Evolutionary conservation across 257 asterid species (phyloP), one percentile per base, ranked within the genome.

Genomic region (Leonotis leonurus): DNA sequence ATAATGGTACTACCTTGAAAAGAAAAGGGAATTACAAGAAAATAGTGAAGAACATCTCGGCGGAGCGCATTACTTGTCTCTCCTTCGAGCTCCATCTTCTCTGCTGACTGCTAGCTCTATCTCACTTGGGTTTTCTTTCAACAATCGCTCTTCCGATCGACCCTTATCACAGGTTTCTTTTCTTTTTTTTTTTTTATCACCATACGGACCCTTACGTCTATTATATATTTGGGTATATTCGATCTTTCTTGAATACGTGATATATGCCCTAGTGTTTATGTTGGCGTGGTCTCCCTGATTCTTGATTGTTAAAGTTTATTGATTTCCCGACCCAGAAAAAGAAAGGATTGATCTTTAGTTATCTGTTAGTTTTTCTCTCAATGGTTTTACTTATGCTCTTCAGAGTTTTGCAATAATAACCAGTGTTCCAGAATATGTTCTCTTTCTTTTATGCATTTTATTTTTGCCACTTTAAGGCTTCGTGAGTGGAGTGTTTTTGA

Each of bases 141-240:
- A 49, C 25, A 49, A 52, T 30, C 73, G 55, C 64, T 67, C 70
- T 37, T 14, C 18, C 69, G 75, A 55, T 72, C 78, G 56, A 56
- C 24, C 69, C 43, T 26, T 58, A 3, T 17, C 65, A 24, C 64
- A 65, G 79, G 82, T 73, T 39, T 55, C 17, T 32, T 55, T 52
- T 33, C 53, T 46, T 20, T 46, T 10, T 12, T 1, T 51, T 33
- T 29, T 46, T 20, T 46, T 10, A 2, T 1, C 40, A 27, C 43
- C 13, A 44, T 48, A 27, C 4, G 8, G 64, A 61, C 68, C 74
- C 53, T 17, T 32, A 14, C 30, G 0, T 14, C 6, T 43, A 9
- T 51, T 45, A 4, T 48, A 1, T 33, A 8, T 24, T 41, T 46
- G 57, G 25, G 11, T 29, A n/a, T 20, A 57, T 68, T 50, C 48